A percentile compares a stretch with the other conserved stretches of the same genome.
Evolutionary conservation across 805 yeast species (phyloP).

Genomic region (Myxozyma vanderwaltii): DNA sequence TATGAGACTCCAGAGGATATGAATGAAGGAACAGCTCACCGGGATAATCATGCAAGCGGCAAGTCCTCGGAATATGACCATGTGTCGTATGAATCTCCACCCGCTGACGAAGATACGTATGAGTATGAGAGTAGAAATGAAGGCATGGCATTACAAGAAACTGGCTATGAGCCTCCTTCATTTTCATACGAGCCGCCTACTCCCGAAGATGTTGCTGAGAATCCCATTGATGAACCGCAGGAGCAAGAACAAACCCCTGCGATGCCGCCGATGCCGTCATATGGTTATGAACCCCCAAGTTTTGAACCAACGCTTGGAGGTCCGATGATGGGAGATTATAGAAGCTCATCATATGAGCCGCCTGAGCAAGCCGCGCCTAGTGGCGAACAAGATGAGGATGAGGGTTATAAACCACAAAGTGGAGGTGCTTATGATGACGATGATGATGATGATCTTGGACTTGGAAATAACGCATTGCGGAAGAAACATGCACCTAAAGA

Average conservation of each 20-base stretch:
- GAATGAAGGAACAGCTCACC: not conserved
- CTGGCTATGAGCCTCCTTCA: not conserved
- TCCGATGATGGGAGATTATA: slow-evolving; percentile 11
- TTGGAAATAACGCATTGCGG: slow-evolving; percentile 28
- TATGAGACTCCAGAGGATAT: slow-evolving; percentile 34
- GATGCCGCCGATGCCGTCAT: not conserved
- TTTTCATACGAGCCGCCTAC: slow-evolving; percentile 1
- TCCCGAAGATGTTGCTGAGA: not conserved
- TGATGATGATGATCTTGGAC: slow-evolving; percentile 34
- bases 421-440: slow-evolving; percentile 7
- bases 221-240: not conserved
- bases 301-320: slow-evolving; percentile 10
- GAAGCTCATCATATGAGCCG: slow-evolving; percentile 3
- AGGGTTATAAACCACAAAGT: not conserved
- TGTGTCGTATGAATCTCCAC: not conserved
- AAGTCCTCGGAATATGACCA: not conserved
- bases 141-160: not conserved
- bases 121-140: not conserved
- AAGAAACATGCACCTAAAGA: slow-evolving; percentile 49
- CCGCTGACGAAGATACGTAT: not conserved
- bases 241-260: not conserved
- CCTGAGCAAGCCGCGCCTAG: not conserved
- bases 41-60: not conserved
- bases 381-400: not conserved
- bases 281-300: slow-evolving; percentile 3